Evolutionary conservation across 176 grass and related monocot genomes (phyloP).

Genomic region (Eragrostis curvula): DNA sequence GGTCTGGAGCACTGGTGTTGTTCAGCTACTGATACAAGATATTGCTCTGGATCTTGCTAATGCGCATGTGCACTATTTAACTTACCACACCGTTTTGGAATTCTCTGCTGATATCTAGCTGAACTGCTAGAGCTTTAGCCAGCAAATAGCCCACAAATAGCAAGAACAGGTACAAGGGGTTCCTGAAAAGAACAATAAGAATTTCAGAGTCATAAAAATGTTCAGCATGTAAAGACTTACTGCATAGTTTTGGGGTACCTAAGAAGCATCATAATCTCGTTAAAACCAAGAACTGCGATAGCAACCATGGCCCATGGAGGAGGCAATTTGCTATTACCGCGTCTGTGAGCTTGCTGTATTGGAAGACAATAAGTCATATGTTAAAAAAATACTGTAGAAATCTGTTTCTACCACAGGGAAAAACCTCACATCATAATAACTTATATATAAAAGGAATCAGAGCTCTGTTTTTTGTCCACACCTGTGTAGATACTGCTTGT

Average conservation of each 20-base stretch:
- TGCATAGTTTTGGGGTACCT: slow-evolving; percentile 23
- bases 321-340: slow-evolving; percentile 68
- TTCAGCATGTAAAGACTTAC: neutral
- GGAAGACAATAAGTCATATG: slow-evolving; percentile 16
- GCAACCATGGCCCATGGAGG: slow-evolving; percentile 85
- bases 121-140: slow-evolving; percentile 67
- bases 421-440: neutral
- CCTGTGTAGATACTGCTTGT: slow-evolving; percentile 89
- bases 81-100: slow-evolving; percentile 87
- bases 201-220: slow-evolving; percentile 24
- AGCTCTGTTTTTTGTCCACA: slow-evolving; percentile 31
- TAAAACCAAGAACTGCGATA: slow-evolving; percentile 86
- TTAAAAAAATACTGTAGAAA: neutral
- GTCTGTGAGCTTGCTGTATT: slow-evolving; percentile 81
- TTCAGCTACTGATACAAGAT: neutral
- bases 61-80: neutral
- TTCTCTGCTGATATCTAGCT: slow-evolving; percentile 76
- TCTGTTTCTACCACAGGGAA: slow-evolving; percentile 1
- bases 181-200: slow-evolving; percentile 65
- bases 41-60: neutral
- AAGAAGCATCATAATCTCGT: slow-evolving; percentile 80
- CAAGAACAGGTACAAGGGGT: slow-evolving; percentile 78
- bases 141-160: slow-evolving; percentile 80
- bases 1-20: neutral
- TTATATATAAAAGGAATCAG: slow-evolving; percentile 13